A percentile compares a stretch with the other conserved stretches of the same genome.
These are phyloP conservation scores for Termitomyces titanicus DNA, from an alignment of 768 basidiomycete genomes.

Conservation along the genomic window DNA sequence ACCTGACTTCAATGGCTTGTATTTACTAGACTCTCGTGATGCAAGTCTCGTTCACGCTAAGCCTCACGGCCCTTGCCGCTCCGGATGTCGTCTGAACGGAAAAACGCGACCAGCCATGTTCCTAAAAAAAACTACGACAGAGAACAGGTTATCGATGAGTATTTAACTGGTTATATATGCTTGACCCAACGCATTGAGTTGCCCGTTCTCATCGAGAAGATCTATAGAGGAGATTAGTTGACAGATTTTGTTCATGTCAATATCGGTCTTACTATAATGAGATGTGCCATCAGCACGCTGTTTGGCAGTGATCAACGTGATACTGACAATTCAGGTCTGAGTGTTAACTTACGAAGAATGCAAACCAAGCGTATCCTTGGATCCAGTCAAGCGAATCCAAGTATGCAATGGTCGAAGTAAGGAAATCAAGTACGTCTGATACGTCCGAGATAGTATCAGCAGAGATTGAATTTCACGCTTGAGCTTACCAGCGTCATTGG, in stretches of 20 bases:
- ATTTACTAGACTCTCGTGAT: neutral
- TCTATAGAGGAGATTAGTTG: constrained; percentile 5
- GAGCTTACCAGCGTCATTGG: constrained; percentile 13
- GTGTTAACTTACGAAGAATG: constrained; percentile 20
- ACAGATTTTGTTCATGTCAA: neutral
- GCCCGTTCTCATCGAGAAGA: constrained; percentile 18
- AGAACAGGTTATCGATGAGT: neutral
- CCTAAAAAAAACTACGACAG: neutral
- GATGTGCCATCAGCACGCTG: constrained; percentile 19
- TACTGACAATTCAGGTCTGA: neutral
- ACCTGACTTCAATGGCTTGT: neutral
- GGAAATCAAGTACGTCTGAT: constrained; percentile 21
- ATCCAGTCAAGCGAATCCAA: constrained; percentile 41
- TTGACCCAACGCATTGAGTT: constrained; percentile 17
- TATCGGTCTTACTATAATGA: constrained; percentile 17
- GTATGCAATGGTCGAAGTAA: constrained; percentile 37
- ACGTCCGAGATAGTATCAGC: neutral
- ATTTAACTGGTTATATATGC: constrained; percentile 12
- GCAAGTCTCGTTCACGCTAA: neutral
- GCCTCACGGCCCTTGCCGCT: neutral
- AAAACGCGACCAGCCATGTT: neutral
- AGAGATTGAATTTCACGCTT: neutral
- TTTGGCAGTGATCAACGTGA: neutral
- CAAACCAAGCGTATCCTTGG: constrained; percentile 50
- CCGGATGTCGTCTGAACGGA: neutral